Evolutionary conservation across 2,329 filamentous ascomycete species (phyloP), one percentile per base, ranked within the genome.

Genomic region (Verticillium dahliae): DNA sequence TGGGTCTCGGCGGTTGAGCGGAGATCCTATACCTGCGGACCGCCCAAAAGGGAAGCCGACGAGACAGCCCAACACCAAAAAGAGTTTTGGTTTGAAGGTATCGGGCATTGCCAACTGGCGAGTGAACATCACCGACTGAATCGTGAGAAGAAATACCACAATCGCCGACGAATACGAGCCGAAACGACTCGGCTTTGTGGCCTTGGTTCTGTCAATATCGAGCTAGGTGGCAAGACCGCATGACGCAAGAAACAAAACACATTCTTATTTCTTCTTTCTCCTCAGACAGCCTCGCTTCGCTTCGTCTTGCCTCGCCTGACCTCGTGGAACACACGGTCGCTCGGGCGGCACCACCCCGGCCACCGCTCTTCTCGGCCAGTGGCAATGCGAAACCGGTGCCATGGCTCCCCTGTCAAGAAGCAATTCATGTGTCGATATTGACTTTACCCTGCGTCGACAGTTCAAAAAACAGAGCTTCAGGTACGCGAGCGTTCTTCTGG

Each of bases 401-500:
- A 80, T 79, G 77, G 73, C 78, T 61, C 68, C 71, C 56, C 72
- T 83, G 60, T 71, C 75, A 52, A 76, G 80, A 65, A 75, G 73
- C 58, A 76, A 77, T 62, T 85, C 82, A 54, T 80, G 77, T 68
- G 78, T 80, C 62, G 90, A 93, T 72, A 81, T 92, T 63, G 88
- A 90, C 65, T 92, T 91, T 71, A 91, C 90, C 6, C 77, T 93
- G 37, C 84, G 87, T 57, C 82, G 85, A 27, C 88, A 91, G 59
- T 94, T 94, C 75, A 84, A 85, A 63, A 93, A 92, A 72, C 75
- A 81, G 13, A 77, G 81, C n/a, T 93, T 94, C 71, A 85, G 90
- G 87, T 91, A 71, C 60, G 72, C 68, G 57, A 41, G n/a, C n/a
- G 52, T 58, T 59, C 35, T 31, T 45, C 35, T 62, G 31, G 41